A percentile compares a stretch with the other conserved stretches of the same genome.
These are phyloP conservation scores for Cryoendolithus antarcticus DNA, from an alignment of 2,329 filamentous ascomycete species.

Conservation along the genomic window DNA sequence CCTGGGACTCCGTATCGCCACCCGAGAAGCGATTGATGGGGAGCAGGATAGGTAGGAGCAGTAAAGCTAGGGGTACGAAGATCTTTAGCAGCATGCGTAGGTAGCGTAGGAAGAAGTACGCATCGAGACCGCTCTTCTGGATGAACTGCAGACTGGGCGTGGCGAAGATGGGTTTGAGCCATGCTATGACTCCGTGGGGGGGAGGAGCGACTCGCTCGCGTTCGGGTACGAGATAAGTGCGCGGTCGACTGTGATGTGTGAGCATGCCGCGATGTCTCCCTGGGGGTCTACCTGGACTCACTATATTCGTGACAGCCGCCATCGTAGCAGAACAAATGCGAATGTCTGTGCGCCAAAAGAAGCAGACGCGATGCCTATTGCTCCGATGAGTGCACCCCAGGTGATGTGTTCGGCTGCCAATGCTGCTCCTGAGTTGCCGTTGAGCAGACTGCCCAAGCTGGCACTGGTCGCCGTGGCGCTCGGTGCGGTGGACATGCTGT, in stretches of 20 bases:
- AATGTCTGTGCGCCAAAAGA: slow-evolving; percentile 39
- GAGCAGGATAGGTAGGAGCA: slow-evolving; percentile 75
- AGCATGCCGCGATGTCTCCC: not conserved
- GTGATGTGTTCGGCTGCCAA: not conserved
- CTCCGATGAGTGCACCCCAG: slow-evolving; percentile 21
- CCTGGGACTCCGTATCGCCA: slow-evolving; percentile 31
- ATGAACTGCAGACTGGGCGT: slow-evolving; percentile 74
- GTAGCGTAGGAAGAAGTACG: slow-evolving; percentile 95
- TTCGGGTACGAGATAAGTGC: slow-evolving; percentile 77
- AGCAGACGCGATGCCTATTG: slow-evolving; percentile 22
- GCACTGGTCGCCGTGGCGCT: too few relatives aligned
- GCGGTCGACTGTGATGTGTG: slow-evolving; percentile 45
- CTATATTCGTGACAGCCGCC: slow-evolving; percentile 71
- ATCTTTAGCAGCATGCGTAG: slow-evolving; percentile 77
- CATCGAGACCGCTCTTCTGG: slow-evolving; percentile 87
- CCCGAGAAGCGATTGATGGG: slow-evolving; percentile 72
- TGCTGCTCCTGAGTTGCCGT: slow-evolving; percentile 1
- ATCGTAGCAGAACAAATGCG: slow-evolving; percentile 64
- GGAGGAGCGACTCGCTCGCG: slow-evolving; percentile 70
- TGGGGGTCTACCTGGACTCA: not conserved
- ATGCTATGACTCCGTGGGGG: slow-evolving; percentile 43
- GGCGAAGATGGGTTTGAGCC: slow-evolving; percentile 49
- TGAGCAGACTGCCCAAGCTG: too few relatives aligned
- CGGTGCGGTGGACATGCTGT: too few relatives aligned
- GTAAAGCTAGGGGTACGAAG: slow-evolving; percentile 66